A percentile compares a stretch with the other conserved stretches of the same genome.
phyloP scores from a whole-genome alignment of 257 asterid genomes.

The Linderniella brevidens region DNA sequence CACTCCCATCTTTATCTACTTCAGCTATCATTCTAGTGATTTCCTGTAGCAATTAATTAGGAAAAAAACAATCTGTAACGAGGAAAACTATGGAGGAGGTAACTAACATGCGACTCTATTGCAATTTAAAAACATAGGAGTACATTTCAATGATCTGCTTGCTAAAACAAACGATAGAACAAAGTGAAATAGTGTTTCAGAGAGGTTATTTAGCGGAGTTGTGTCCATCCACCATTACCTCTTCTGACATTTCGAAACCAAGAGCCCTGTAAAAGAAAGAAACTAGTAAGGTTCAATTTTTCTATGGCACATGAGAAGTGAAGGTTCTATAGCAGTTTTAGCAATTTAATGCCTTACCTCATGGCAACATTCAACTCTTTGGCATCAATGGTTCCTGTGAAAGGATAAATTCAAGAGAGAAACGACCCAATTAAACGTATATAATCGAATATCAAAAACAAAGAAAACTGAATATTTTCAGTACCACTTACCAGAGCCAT shows the following conservation, averaged over 20 bases:
- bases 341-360: slow-evolving; percentile 32
- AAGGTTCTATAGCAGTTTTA: slow-evolving; percentile 5
- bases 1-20: slow-evolving; percentile 91
- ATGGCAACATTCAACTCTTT: slow-evolving; percentile 90
- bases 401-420: slow-evolving; percentile 7
- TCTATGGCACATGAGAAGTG: neutral
- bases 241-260: slow-evolving; percentile 90
- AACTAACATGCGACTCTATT: neutral
- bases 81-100: neutral
- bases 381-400: slow-evolving; percentile 77
- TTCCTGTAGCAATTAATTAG: slow-evolving; percentile 33
- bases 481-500: slow-evolving; percentile 54
- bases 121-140: too few relatives aligned
- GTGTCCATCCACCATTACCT: slow-evolving; percentile 26
- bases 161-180: too few relatives aligned
- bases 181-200: too few relatives aligned
- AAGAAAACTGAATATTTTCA: neutral
- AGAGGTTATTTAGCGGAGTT: too few relatives aligned
- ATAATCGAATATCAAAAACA: too few relatives aligned
- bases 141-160: too few relatives aligned
- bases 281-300: too few relatives aligned
- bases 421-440: neutral
- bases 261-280: slow-evolving; percentile 23
- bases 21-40: slow-evolving; percentile 80
- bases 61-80: slow-evolving; percentile 7